phyloP scores from a whole-genome alignment of 805 yeast species.

The Cyberlindnera amylophila region DNA sequence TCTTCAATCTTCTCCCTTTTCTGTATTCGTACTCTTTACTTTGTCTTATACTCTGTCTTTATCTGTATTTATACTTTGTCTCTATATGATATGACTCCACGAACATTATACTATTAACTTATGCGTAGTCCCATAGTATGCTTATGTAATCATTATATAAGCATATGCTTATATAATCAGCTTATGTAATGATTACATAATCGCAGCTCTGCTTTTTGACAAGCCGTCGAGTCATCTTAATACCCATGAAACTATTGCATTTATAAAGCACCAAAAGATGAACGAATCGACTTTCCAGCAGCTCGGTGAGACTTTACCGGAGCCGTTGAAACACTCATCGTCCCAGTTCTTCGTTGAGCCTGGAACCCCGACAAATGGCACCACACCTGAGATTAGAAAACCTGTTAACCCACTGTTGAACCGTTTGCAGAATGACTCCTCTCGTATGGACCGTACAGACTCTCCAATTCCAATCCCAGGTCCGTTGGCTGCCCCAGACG shows the following conservation, averaged over 20 bases:
- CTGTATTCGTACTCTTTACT: too few relatives aligned
- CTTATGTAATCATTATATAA: too few relatives aligned
- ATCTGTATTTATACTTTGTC: too few relatives aligned
- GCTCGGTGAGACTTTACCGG: slow-evolving; percentile 27
- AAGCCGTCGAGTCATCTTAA: background rate
- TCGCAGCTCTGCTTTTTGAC: too few relatives aligned
- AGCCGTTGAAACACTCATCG: slow-evolving; percentile 25
- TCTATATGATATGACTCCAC: too few relatives aligned
- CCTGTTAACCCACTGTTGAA: slow-evolving; percentile 9
- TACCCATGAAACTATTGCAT: background rate
- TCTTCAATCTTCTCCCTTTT: background rate
- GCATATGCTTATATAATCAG: too few relatives aligned
- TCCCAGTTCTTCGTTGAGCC: slow-evolving; percentile 21
- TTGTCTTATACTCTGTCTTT: too few relatives aligned
- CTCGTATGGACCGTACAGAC: slow-evolving; percentile 20
- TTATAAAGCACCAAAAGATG: slow-evolving; percentile 1
- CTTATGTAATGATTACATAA: too few relatives aligned
- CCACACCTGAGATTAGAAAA: slow-evolving; percentile 1
- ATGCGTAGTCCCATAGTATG: too few relatives aligned
- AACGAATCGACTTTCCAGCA: slow-evolving; percentile 20
- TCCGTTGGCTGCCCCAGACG: slow-evolving; percentile 40
- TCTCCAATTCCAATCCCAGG: slow-evolving; percentile 50
- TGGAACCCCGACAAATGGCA: slow-evolving; percentile 6
- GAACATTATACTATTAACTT: too few relatives aligned
- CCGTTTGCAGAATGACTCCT: slow-evolving; percentile 6